phyloP scores from a whole-genome alignment of 805 yeast genomes.

The Starmerella sirachaensis region DNA sequence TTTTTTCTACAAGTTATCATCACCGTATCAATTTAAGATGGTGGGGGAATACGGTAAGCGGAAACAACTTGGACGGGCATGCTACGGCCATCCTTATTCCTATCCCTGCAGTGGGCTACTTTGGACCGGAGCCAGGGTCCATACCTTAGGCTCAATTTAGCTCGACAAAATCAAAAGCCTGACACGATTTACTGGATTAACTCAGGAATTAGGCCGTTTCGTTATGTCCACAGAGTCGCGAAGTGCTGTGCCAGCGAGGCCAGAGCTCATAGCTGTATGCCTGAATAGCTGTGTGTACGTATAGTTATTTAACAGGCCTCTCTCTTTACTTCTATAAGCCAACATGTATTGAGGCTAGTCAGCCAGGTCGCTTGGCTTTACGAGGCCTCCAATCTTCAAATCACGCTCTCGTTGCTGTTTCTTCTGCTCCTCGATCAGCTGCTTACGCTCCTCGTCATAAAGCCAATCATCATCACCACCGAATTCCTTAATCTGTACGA shows the following conservation, averaged over 20 bases:
- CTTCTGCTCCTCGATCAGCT: conserved; percentile 56
- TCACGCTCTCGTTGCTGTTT: conserved; percentile 69
- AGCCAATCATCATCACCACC: conserved; percentile 94
- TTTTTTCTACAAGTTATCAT: conserved; percentile 37
- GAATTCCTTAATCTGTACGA: conserved; percentile 87
- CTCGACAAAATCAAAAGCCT: too few species aligned
- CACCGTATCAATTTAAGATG: conserved; percentile 36
- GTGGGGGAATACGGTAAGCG: conserved; percentile 32
- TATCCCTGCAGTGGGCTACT: conserved; percentile 2
- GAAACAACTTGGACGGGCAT: conserved; percentile 2
- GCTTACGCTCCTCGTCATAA: conserved; percentile 85
- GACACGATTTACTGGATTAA: too few species aligned
- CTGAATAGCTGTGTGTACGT: too few species aligned
- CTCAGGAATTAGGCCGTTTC: too few species aligned
- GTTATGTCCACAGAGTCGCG: too few species aligned
- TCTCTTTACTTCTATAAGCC: too few species aligned
- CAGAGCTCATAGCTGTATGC: too few species aligned
- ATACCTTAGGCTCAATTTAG: too few species aligned
- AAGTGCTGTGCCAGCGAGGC: too few species aligned
- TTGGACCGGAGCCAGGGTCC: conserved; percentile 8
- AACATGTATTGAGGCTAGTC: conserved; percentile 37
- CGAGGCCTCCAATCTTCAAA: conserved; percentile 77
- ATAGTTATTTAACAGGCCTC: too few species aligned
- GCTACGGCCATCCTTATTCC: not conserved
- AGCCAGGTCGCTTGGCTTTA: conserved; percentile 90